Evolutionary conservation across 139 green algal genomes (phyloP).

Genomic region (Tetradesmus lagerheimii): DNA sequence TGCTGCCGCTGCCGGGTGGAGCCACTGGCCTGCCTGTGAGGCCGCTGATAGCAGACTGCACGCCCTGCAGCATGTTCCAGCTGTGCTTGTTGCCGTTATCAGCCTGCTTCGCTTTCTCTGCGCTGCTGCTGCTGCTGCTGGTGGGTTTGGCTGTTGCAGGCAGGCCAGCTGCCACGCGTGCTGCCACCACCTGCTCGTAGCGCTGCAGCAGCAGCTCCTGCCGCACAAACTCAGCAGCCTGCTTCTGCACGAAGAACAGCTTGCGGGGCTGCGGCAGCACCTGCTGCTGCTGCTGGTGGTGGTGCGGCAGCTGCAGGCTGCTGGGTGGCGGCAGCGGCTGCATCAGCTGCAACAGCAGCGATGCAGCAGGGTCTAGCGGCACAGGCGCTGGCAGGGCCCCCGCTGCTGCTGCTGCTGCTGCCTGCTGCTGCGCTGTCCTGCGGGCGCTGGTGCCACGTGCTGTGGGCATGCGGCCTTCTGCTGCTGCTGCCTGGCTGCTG

Average conservation of each 20-base stretch:
- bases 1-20: neutral
- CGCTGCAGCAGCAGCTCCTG: conserved; percentile 35
- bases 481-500: conserved; percentile 44
- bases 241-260: conserved; percentile 38
- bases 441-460: neutral
- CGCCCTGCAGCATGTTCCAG: conserved; percentile 10
- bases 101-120: neutral
- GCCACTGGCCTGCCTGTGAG: neutral
- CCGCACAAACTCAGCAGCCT: conserved; percentile 31
- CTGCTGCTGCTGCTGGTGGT: neutral
- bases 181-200: conserved; percentile 35
- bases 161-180: conserved; percentile 22
- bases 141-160: neutral
- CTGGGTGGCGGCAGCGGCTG: conserved; percentile 19
- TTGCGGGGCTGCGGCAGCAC: conserved; percentile 13
- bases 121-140: conserved; percentile 24
- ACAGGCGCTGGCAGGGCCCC: neutral
- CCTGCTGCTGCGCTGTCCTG: conserved; percentile 11
- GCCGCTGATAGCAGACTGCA: neutral
- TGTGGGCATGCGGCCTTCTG: conserved; percentile 29
- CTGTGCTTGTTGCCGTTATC: neutral
- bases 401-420: conserved; percentile 8
- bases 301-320: neutral
- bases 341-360: conserved; percentile 32
- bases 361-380: neutral